phyloP scores from a whole-genome alignment of 371 early-diverging fungal species.

The Haplosporangium sp. region DNA sequence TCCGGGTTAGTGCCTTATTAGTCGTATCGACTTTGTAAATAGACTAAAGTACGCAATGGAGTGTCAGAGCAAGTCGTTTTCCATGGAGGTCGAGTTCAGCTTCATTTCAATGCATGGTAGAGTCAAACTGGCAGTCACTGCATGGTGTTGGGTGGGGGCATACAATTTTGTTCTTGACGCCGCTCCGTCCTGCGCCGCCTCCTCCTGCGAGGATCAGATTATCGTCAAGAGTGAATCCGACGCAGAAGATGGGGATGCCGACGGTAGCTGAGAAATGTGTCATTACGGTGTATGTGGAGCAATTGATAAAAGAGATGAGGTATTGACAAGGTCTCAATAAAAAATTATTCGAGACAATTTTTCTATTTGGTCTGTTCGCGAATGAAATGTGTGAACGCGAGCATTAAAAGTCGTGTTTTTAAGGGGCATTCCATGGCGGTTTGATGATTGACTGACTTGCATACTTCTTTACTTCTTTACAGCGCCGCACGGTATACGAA shows the following conservation, averaged over 20 bases:
- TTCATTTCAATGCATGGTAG: neutral
- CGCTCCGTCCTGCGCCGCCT: conserved; percentile 75
- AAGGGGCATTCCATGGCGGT: too few species aligned
- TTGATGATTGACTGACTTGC: too few species aligned
- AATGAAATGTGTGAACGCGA: too few species aligned
- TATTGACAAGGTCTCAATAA: neutral
- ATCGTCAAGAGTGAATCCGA: conserved; percentile 66
- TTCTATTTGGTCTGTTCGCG: too few species aligned
- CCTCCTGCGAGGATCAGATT: conserved; percentile 76
- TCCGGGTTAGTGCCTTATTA: conserved; percentile 60
- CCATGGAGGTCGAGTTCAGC: too few species aligned
- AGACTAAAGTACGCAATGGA: conserved; percentile 47
- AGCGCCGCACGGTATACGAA: too few species aligned
- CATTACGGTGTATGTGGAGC: conserved; percentile 12
- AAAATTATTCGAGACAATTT: neutral
- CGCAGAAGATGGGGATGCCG: conserved; percentile 74
- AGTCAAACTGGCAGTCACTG: neutral
- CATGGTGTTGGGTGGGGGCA: conserved; percentile 3
- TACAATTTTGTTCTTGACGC: conserved; percentile 80
- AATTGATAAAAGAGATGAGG: neutral
- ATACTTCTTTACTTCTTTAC: too few species aligned
- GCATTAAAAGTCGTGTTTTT: neutral
- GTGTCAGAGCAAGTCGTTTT: neutral
- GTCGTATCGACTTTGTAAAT: conserved; percentile 66
- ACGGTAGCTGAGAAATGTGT: conserved; percentile 47